Base-by-base conservation (phyloP, 78 protist genomes). In the Fonticula alba region DNA sequence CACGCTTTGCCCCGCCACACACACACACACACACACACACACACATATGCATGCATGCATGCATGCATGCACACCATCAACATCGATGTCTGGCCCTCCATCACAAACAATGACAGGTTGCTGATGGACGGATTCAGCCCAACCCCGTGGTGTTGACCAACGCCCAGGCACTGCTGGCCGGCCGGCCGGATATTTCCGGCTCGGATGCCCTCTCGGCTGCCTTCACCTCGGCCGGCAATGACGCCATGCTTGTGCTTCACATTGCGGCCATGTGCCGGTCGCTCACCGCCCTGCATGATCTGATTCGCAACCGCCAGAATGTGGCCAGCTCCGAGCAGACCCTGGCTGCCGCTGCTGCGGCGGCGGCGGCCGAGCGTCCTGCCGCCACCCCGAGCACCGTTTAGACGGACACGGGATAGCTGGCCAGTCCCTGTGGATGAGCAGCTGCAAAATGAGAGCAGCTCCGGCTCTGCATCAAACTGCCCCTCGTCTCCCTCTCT, bases 301-400 rank as follows among this genome's bases (percentile, higher is more conserved):
- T 92, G 40, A 81, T 92, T 72, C 68, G 80, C 82, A 92, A 92
- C 81, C n/a, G n/a, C n/a, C n/a, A n/a, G n/a, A 89, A 89, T 68
- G 36, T 78, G 13, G 68, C 47, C 10, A 63, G 40, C 36, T 6
- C 27, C n/a, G 68, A 41, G 58, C 35, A 29, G 43, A 38, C 43
- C 43, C 17, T 3, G 43, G 17, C 3, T 38, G 43, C 43, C 3
- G 17, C 3, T 38, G 43, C 43, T 7, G 43, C 43, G 43, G 43
- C 43, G 43, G 43, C 43, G 43, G 43, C 43, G 43, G 43, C 43
- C 7, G 43, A 38, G 43, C 7, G 43, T 3, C 43, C 43, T 9
- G 7, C 43, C 43, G 43, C 43, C 17, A 38, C 43, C 3, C 43
- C 43, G 43, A 38, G 43, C 3, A 38, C 17, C 17, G 7, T 3